Evolutionary conservation across 2,329 filamentous ascomycete species (phyloP).

Genomic region (Cladosporium sp.): DNA sequence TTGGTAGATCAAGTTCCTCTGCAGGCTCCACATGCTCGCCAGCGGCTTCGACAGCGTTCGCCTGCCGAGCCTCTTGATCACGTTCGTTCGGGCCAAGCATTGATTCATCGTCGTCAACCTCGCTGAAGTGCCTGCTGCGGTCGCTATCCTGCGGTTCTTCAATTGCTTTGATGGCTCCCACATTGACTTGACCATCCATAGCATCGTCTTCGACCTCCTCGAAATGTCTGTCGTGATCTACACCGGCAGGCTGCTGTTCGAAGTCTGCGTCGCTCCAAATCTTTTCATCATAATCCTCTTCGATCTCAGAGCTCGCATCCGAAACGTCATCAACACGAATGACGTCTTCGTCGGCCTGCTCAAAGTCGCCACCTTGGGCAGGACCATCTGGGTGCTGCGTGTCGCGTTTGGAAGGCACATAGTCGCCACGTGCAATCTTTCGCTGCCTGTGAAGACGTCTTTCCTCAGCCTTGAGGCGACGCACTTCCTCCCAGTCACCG

Average conservation of each 20-base stretch:
- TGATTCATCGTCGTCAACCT: background rate
- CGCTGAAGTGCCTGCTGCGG: background rate
- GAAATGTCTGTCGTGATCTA: constrained; percentile 11
- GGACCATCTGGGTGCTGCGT: constrained; percentile 13
- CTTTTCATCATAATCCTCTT: background rate
- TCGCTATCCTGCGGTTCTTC: background rate
- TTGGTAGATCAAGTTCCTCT: constrained; percentile 14
- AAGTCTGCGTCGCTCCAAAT: constrained; percentile 16
- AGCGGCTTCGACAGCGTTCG: background rate
- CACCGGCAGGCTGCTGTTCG: constrained; percentile 13
- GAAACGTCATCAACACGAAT: constrained; percentile 11
- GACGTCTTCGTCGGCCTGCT: constrained; percentile 16
- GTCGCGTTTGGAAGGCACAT: background rate
- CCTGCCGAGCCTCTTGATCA: background rate
- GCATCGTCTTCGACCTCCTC: constrained; percentile 13
- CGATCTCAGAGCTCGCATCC: background rate
- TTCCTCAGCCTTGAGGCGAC: constrained; percentile 11
- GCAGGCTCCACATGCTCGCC: background rate
- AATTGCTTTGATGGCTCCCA: background rate
- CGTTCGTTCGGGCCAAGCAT: background rate
- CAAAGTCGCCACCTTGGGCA: constrained; percentile 9
- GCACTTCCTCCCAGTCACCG: constrained; percentile 15
- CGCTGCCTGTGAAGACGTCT: constrained; percentile 12
- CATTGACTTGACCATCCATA: background rate
- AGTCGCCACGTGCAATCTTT: background rate